Evolutionary conservation across 108 stramenopile genomes (phyloP), one percentile per base, ranked within the genome.

Genomic region (Cyclostephanos tholiformis): DNA sequence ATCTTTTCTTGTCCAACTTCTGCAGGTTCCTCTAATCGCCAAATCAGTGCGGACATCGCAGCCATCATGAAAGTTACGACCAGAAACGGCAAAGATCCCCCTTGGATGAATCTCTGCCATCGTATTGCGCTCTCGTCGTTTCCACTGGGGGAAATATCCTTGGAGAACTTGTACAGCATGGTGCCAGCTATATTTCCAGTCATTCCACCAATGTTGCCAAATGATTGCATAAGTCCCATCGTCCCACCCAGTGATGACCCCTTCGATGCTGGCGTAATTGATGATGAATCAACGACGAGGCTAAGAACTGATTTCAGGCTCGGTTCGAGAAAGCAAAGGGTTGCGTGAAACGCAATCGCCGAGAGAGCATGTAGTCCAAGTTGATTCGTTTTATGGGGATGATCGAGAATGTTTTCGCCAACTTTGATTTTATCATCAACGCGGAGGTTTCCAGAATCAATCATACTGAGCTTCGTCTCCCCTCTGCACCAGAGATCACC

Each of bases 251-350:
- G 39, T 22, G 46, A 65, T 26, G 69, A 59, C 69, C 22, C 56
- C n/a, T 56, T 69, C 43, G 62, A 20, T 35, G 53, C 32, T 44
- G 49, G 25, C 52, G 62, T 12, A 46, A 16, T 46, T n/a, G 36
- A 14, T 23, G 72, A 55, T 10, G 69, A 70, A 23, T 35, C 29
- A 9, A 35, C 22, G 44, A 59, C 39, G 17, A 74, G 63, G 22
- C 72, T 74, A 27, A 74, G 44, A 39, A 55, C 55, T n/a, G 72
- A 74, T 74, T 74, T 74, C 64, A 74, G 35, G 43, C 63, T 60
- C 3, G 72, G 72, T 64, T 74, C 72, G 5, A 74, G 63, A 52
- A 74, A 74, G 26, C 52, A 65, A 30, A 74, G 62, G 6, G 64
- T 29, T 14, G 72, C 44, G 56, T 74, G 72, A 53, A 74, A 58